A percentile compares a stretch with the other conserved stretches of the same genome.
Conservation (phyloP, 2,329 filamentous ascomycete species). For the Colletotrichum truncatum region DNA sequence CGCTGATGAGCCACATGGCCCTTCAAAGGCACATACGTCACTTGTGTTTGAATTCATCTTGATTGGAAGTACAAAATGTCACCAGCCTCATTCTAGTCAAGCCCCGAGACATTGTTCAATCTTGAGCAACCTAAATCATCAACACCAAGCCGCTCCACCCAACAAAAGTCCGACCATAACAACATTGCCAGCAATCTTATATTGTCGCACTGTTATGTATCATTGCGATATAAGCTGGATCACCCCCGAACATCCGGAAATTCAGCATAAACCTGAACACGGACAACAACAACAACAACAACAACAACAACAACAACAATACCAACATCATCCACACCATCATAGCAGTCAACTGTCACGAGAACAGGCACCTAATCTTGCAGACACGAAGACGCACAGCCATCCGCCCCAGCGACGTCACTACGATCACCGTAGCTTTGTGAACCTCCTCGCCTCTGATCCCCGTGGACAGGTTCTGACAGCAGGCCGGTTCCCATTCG, state of each 20-base stretch:
- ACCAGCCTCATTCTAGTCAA: constrained; percentile 33
- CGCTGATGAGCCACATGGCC: constrained; percentile 17
- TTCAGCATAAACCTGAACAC: constrained; percentile 9
- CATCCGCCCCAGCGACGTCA: constrained; percentile 8
- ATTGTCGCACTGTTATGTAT: constrained; percentile 25
- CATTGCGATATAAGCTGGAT: constrained; percentile 28
- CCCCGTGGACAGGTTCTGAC: not conserved
- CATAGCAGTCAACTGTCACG: not conserved
- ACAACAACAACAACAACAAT: not conserved
- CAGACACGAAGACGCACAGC: constrained; percentile 20
- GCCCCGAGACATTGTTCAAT: constrained; percentile 6
- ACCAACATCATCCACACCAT: not conserved
- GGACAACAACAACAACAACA: not conserved
- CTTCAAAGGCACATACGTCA: constrained; percentile 24
- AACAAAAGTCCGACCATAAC: not conserved
- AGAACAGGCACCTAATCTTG: not conserved
- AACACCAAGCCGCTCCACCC: not conserved
- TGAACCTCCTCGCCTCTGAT: not conserved
- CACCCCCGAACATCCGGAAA: constrained; percentile 16
- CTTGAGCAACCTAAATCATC: not conserved
- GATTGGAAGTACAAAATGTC: constrained; percentile 18
- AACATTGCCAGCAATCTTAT: not conserved
- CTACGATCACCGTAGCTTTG: constrained; percentile 10
- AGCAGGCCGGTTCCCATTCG: not conserved
- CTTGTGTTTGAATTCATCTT: constrained; percentile 1